Conservation (phyloP, 306 rosid species). For the Prunus mume region DNA sequence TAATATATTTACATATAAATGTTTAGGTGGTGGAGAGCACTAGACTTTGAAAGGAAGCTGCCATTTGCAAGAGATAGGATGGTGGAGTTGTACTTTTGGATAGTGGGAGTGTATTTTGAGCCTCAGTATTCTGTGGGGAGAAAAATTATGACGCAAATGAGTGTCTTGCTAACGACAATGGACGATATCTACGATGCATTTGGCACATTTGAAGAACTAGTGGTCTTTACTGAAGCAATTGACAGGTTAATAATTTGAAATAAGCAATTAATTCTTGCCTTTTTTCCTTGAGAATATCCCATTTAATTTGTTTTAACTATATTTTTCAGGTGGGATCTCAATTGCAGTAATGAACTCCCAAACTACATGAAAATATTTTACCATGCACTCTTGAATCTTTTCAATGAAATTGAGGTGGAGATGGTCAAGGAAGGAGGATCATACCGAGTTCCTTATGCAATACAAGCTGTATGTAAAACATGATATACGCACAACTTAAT, state of each 20-base stretch:
- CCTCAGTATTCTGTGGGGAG: conserved; percentile 32
- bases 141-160: conserved; percentile 13
- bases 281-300: too few relatives aligned
- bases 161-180: conserved; percentile 14
- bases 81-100: conserved; percentile 50
- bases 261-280: too few relatives aligned
- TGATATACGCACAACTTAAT: not conserved
- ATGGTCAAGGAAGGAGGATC: conserved; percentile 13
- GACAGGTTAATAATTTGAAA: conserved; percentile 28
- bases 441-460: conserved; percentile 12
- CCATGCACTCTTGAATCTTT: conserved; percentile 3
- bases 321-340: conserved; percentile 28
- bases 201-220: conserved; percentile 51
- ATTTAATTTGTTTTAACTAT: too few relatives aligned
- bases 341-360: conserved; percentile 15
- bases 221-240: conserved; percentile 35
- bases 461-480: conserved; percentile 11
- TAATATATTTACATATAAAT: not conserved
- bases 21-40: conserved; percentile 47
- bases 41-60: conserved; percentile 19
- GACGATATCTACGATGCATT: conserved; percentile 51
- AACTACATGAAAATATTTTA: conserved; percentile 23
- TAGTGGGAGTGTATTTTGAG: conserved; percentile 29
- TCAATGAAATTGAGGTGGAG: conserved; percentile 22
- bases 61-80: conserved; percentile 43